Percentiles rank a stretch among this genome's conserved stretches.
phyloP scores from a whole-genome alignment of 495 filamentous ascomycete species.

The Pyrenula aspistea region DNA sequence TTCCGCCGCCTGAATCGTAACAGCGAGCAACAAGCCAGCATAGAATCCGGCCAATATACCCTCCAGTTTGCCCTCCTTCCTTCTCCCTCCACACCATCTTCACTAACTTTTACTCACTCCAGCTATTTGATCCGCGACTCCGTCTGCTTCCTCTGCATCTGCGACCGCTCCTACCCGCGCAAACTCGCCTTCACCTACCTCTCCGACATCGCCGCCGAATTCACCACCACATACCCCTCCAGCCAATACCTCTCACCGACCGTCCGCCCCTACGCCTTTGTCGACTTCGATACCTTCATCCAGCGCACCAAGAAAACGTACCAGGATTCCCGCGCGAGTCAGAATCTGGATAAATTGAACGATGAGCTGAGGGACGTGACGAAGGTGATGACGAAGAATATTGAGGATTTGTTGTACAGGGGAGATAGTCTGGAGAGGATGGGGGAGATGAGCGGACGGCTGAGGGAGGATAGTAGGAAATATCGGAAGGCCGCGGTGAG shows the following conservation, averaged over 20 bases:
- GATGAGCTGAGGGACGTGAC: constrained; percentile 96
- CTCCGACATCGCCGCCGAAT: constrained; percentile 79
- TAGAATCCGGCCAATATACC: constrained; percentile 76
- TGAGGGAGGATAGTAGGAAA: constrained; percentile 88
- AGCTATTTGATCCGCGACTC: constrained; percentile 73
- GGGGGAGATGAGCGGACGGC: constrained; percentile 79
- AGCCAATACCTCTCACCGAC: constrained; percentile 59
- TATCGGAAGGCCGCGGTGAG: constrained; percentile 85
- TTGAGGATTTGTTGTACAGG: constrained; percentile 91
- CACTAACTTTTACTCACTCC: background rate
- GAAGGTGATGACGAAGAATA: constrained; percentile 99
- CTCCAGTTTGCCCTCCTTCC: constrained; percentile 54
- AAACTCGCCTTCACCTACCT: constrained; percentile 99
- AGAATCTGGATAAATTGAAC: constrained; percentile 81
- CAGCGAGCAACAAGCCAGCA: constrained; percentile 80
- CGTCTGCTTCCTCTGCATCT: constrained; percentile 85
- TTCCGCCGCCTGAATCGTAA: constrained; percentile 75
- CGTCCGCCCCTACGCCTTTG: constrained; percentile 87
- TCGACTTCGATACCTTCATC: constrained; percentile 97
- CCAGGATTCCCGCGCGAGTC: constrained; percentile 77
- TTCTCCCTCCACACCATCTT: background rate
- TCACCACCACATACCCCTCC: constrained; percentile 70
- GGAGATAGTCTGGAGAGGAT: constrained; percentile 93
- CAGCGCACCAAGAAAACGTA: constrained; percentile 86
- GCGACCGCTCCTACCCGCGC: constrained; percentile 86